Evolutionary conservation across 257 asterid species (phyloP).

Genomic region (Handroanthus guayacan): DNA sequence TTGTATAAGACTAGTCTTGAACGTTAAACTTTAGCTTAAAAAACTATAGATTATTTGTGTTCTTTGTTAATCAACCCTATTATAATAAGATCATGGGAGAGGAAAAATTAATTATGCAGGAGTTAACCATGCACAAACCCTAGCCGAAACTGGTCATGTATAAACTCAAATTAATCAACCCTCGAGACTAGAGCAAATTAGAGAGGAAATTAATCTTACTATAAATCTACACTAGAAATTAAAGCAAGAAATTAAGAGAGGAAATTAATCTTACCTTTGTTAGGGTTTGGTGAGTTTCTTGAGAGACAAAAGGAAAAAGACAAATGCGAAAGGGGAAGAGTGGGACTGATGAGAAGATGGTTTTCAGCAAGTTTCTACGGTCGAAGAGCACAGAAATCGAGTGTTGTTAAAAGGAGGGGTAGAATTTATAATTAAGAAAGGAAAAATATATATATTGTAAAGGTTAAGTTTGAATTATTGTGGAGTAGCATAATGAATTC

Average conservation of each 20-base stretch:
- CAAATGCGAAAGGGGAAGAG: neutral
- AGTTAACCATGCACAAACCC: neutral
- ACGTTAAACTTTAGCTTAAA: too few species aligned
- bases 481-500: neutral
- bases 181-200: neutral
- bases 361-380: conserved; percentile 28
- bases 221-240: too few species aligned
- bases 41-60: too few species aligned
- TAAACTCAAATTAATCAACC: neutral
- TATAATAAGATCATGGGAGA: too few species aligned
- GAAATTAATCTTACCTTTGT: neutral
- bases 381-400: conserved; percentile 46
- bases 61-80: too few species aligned
- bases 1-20: too few species aligned
- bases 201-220: neutral
- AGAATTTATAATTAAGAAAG: neutral
- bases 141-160: neutral
- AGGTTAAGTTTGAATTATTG: conserved; percentile 19
- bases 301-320: conserved; percentile 42
- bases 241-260: neutral
- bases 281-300: conserved; percentile 30
- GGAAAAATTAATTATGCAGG: neutral
- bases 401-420: conserved; percentile 38
- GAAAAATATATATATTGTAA: neutral
- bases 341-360: conserved; percentile 22